Evolutionary conservation across 148 eudicot genomes (phyloP), one percentile per base, ranked within the genome.

Genomic region (Fagopyrum tataricum): DNA sequence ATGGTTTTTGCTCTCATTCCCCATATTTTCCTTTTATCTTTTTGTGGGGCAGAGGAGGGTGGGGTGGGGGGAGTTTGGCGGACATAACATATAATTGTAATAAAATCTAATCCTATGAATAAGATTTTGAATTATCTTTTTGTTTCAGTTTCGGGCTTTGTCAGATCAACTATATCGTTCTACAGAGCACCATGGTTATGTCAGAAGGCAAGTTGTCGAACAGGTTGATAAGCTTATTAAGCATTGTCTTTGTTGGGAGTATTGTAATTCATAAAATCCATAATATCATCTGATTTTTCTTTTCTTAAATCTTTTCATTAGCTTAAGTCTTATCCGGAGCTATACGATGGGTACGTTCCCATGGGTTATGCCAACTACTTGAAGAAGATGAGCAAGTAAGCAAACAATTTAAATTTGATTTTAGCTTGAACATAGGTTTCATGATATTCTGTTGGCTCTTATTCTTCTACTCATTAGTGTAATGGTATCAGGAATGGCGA

Each of bases 101-200:
- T 31, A 31, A 31, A 31, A 31, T 31, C 37, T 10, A 39, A 31
- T 23, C 11, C 4, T 59, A 70, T 42, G 37, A 31, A 44, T 44
- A 40, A 68, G 51, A 68, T 71, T 76, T 78, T 72, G 77, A 72
- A 46, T 61, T 72, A 70, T 64, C 56, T 49, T 26, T 40, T 26
- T 77, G 70, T 56, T 76, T 48, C 79, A 89, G 93, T 89, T 89
- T 51, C 90, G 90, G 37, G 78, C 93, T 56, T 75, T 89, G 75
- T 89, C 93, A 26, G 93, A 89, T 85, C 93, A 89, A 79, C 80
- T 89, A 52, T 89, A 89, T 72, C 87, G 90, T 20, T 76, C 73
- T 58, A 53, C 80, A 18, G 88, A 89, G 47, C 75, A 89, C 77
- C 93, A 89, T 71, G 67, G 78, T 70, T 73, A 81, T 78, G 93